These are phyloP conservation scores for Corylus americana DNA, from an alignment of 306 rosid species.

Conservation along the genomic window DNA sequence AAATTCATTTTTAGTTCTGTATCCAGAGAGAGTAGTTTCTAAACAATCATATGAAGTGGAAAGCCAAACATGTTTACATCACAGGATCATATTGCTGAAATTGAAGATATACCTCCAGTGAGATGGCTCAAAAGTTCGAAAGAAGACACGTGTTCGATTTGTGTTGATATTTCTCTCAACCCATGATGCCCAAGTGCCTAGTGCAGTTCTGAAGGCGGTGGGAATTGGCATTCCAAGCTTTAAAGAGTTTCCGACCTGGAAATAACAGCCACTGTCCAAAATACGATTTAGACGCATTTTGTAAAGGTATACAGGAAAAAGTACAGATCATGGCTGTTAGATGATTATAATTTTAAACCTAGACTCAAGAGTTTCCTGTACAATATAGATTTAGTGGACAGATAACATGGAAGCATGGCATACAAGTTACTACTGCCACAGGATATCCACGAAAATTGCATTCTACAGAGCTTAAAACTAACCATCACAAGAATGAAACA, in stretches of 20 bases:
- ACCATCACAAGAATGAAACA: neutral
- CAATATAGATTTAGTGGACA: constrained; percentile 12
- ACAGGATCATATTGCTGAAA: constrained; percentile 26
- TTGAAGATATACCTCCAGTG: constrained; percentile 77
- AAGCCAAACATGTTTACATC: constrained; percentile 12
- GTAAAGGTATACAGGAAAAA: constrained; percentile 17
- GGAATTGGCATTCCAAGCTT: constrained; percentile 69
- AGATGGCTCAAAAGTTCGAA: constrained; percentile 83
- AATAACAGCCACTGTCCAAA: constrained; percentile 71
- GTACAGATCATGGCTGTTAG: constrained; percentile 9
- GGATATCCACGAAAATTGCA: neutral
- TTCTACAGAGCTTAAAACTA: neutral
- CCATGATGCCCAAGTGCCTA: constrained; percentile 80
- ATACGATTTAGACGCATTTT: constrained; percentile 25
- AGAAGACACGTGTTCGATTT: constrained; percentile 62
- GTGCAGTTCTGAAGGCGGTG: constrained; percentile 60
- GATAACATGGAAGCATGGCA: neutral
- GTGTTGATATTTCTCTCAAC: constrained; percentile 55
- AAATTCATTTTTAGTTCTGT: neutral
- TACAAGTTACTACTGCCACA: neutral
- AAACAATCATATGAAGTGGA: constrained; percentile 13
- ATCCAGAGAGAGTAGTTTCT: constrained; percentile 3
- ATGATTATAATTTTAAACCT: neutral
- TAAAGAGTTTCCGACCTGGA: constrained; percentile 62
- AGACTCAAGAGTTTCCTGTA: constrained; percentile 9